Base-by-base conservation (phyloP, 306 rosid genomes). In the Fagus crenata region DNA sequence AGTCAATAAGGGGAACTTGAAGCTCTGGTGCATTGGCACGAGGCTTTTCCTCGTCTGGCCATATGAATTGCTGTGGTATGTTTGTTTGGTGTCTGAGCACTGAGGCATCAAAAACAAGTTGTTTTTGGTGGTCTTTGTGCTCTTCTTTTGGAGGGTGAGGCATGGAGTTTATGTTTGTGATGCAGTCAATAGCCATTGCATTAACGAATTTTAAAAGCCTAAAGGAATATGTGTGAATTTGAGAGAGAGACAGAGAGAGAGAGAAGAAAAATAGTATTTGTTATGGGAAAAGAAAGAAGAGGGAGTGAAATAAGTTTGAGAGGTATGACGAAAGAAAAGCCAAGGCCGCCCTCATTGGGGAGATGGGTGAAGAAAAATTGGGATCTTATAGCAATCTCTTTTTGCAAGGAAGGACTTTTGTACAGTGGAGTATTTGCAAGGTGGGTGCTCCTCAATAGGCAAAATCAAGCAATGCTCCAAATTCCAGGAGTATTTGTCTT, bases 21-120 rank as follows among this genome's bases (percentile, higher is more conserved):
- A 96, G 92, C 18, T 91, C 93, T 1, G 91, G 88, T 3, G 82
- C 84, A 17, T 81, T 43, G 9, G 69, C 36, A 73, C 84, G 75
- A 11, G 96, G 99, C 72, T 87, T 92, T 37, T 96, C 99, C 2
- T 87, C 82, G 59, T 96, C 99, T 0, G 98, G 98, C 99, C 99
- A 96, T 39, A 92, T 86, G 81, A 92, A 96, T 41, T 96, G 93
- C 7, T 51, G n/a, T 7, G 99, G 99, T 7, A 96, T 87, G 67
- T 81, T 70, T 0, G 78, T 46, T 68, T 89, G 81, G 87, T 85
- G 69, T 3, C 80, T 72, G 1, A 96, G 74, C 42, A 91, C 73
- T 1, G 97, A 86, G 42, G 97, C 93, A 63, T 96, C 97, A 51
- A 93, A 96, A 61, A 89, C 91, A 13, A 92, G 64, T 55, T 82